Base-by-base conservation (phyloP, 495 filamentous ascomycete species). In the Aspergillus sclerotiicarbonarius region DNA sequence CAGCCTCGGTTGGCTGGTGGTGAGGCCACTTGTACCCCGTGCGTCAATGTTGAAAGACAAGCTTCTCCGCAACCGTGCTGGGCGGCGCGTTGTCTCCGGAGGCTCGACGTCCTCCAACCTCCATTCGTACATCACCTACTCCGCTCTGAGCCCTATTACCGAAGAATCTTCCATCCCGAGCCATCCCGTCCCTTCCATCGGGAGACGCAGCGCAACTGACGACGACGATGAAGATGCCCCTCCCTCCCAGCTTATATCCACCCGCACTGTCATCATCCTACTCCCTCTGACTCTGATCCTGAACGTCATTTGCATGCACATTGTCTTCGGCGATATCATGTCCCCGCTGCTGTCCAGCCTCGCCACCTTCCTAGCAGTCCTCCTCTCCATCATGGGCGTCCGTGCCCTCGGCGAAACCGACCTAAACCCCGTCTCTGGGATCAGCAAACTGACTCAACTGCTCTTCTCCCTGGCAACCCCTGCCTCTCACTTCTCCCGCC, bases 371-470 rank as follows among this genome's bases (percentile, higher is more conserved):
- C 85, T 98, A 68, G 92, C 94, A 1, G 85, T 98, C 19, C 74
- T 98, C 31, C 80, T 97, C 20, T 91, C 89, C 51, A 85, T 98
- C 58, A 96, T 98, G 92, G 95, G 95, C 49, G 94, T 98, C 51
- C 82, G 94, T 19, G 94, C 94, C 0, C 79, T 97, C 0, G 93
- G 94, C 37, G 93, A 98, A 76, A 98, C 94, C 8, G 94, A 98
- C 67, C 81, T 98, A 25, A 98, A 98, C 69, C 94, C 94, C 8
- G 94, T 98, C 18, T 96, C 90, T 19, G 94, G 94, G 48, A 98
- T 98, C 73, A 90, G 86, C 69, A 98, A 98, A 77, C 79, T 98
- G 6, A 96, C 94, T 0, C 94, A 98, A 73, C 85, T 98, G 9
- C 84, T 97, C 70, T 97, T 98, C 72, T 89, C 90, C 0, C 84